Base-by-base conservation (phyloP, 768 basidiomycete genomes). In the Piloderma croceum region DNA sequence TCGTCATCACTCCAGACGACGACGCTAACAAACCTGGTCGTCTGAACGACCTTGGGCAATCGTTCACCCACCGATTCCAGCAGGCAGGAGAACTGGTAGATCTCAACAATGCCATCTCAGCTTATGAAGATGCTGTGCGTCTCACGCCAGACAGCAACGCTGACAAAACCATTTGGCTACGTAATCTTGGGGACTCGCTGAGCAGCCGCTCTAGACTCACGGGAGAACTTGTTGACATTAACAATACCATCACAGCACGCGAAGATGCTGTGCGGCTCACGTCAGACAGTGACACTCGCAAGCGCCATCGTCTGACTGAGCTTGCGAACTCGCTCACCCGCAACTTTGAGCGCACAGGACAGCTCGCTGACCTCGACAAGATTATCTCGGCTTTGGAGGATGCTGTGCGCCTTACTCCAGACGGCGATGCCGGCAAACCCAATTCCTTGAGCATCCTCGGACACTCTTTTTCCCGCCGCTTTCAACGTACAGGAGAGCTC, bases 151-250 rank as follows among this genome's bases (percentile, higher is more conserved):
- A 47, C 3, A 41, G 42, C 11, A 38, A 49, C 31, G 24, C 43
- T 13, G 19, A 25, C 22, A 37, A 40, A 22, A 27, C 10, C 9
- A 6, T 5, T 15, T 29, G 24, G 20, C 35, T 48, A 11, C 34
- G 17, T 9, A 36, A 45, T 24, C 39, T 57, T 7, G 52, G 45
- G 17, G 39, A 12, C 15, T 52, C 48, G 22, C 36, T 34, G 17
- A 17, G 24, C 10, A 18, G 18, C 24, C 56, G 40, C 24, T 67
- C 54, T 41, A 50, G 53, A 17, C 25, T 38, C 21, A 46, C 55
- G 5, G 59, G 62, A 2, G 38, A 46, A n/a, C 38, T 40, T 15
- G 36, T 46, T 12, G 62, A 61, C 41, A 25, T 64, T n/a, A 44
- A 60, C 29, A 38, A 37, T 11, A 23, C 52, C 11, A 50, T 54